These are phyloP conservation scores for Leccinum subfulvum DNA, from an alignment of 1,284 basidiomycete genomes.

Conservation along the genomic window DNA sequence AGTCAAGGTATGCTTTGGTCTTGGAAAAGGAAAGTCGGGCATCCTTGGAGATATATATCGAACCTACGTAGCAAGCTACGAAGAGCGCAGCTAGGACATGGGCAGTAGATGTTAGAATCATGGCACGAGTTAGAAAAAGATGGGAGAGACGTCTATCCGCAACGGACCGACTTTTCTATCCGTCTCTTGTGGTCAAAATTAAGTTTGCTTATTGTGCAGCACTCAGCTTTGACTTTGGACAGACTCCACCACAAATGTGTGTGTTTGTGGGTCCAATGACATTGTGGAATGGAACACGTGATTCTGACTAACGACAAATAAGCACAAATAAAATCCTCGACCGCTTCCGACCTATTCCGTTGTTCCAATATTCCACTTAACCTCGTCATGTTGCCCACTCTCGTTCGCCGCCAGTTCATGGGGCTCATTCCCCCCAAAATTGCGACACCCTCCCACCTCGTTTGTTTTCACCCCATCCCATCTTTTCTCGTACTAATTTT, in stretches of 20 bases:
- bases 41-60: slow-evolving; percentile 59
- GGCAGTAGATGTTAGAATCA: slow-evolving; percentile 36
- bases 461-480: slow-evolving; percentile 39
- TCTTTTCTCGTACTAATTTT: slow-evolving; percentile 1
- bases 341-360: slow-evolving; percentile 21
- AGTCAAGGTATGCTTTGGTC: slow-evolving; percentile 25
- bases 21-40: slow-evolving; percentile 50
- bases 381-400: slow-evolving; percentile 71
- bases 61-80: slow-evolving; percentile 57
- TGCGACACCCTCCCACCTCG: slow-evolving; percentile 85
- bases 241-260: slow-evolving; percentile 7
- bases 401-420: slow-evolving; percentile 78
- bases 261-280: slow-evolving; percentile 12
- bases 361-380: slow-evolving; percentile 4
- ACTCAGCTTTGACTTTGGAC: slow-evolving; percentile 4
- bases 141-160: slow-evolving; percentile 4
- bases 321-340: slow-evolving; percentile 10
- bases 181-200: slow-evolving; percentile 16
- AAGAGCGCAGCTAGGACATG: slow-evolving; percentile 51
- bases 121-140: slow-evolving; percentile 12
- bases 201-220: slow-evolving; percentile 22
- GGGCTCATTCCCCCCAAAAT: slow-evolving; percentile 93
- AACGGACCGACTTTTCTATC: slow-evolving; percentile 18
- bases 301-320: slow-evolving; percentile 25
- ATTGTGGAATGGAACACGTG: slow-evolving; percentile 12